phyloP scores from a whole-genome alignment of 768 basidiomycete species.

The Mycena polygramma region DNA sequence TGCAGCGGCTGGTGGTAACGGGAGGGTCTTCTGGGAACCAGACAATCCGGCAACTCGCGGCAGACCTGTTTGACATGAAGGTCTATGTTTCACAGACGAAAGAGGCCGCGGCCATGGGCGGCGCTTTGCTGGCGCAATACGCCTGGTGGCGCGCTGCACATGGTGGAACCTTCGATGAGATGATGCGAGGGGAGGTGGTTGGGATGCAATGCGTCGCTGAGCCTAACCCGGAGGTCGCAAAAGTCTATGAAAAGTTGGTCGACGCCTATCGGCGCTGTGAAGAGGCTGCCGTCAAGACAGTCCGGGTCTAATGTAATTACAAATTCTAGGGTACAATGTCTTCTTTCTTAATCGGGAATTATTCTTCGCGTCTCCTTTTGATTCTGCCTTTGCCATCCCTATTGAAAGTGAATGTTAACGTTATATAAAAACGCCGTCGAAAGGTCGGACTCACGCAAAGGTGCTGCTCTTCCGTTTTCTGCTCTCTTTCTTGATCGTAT shows the following conservation, averaged over 20 bases:
- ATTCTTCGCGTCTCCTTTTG: conserved; percentile 59
- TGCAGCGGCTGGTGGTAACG: conserved; percentile 79
- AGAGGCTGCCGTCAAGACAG: conserved; percentile 55
- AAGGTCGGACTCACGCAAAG: conserved; percentile 67
- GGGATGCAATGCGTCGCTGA: conserved; percentile 73
- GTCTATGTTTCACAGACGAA: conserved; percentile 77
- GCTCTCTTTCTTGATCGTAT: conserved; percentile 85
- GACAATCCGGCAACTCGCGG: conserved; percentile 79
- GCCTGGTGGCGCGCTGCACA: conserved; percentile 72
- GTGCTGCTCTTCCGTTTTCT: conserved; percentile 79
- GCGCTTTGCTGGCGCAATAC: conserved; percentile 78
- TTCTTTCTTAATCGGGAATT: background rate
- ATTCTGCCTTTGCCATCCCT: conserved; percentile 65
- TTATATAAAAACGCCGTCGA: background rate
- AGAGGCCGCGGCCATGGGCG: conserved; percentile 81
- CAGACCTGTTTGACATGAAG: conserved; percentile 84
- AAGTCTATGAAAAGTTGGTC: conserved; percentile 68
- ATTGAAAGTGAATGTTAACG: background rate
- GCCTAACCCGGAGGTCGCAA: conserved; percentile 59
- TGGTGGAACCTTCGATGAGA: conserved; percentile 72
- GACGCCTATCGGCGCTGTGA: conserved; percentile 70
- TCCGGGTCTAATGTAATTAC: conserved; percentile 1
- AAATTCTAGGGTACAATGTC: conserved; percentile 14
- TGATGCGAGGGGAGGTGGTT: conserved; percentile 65
- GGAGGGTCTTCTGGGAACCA: conserved; percentile 85